phyloP scores from a whole-genome alignment of 345 rosid genomes.

The Schrenkiella parvula region DNA sequence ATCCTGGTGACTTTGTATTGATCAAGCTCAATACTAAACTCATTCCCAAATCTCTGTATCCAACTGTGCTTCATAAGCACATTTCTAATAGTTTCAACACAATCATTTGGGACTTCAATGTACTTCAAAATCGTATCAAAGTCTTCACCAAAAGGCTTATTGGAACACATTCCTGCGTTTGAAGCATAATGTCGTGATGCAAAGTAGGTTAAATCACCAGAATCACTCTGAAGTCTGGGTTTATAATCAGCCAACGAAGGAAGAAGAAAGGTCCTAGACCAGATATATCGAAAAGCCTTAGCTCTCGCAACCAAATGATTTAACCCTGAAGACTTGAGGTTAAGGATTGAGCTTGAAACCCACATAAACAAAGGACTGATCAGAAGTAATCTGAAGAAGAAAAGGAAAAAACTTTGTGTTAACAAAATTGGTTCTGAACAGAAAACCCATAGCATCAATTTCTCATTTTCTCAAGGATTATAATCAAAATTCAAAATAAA shows the following conservation, averaged over 20 bases:
- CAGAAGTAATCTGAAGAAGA: conserved; percentile 12
- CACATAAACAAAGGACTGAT: conserved; percentile 24
- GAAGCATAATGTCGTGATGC: background rate
- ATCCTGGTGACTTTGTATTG: conserved; percentile 26
- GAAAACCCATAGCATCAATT: background rate
- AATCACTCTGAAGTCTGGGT: background rate
- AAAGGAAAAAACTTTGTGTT: background rate
- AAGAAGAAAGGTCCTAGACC: conserved; percentile 1
- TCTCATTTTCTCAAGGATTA: background rate
- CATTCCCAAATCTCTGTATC: conserved; percentile 14
- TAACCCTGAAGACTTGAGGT: conserved; percentile 17
- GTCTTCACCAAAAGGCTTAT: conserved; percentile 23
- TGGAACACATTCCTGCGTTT: background rate
- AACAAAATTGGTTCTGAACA: background rate
- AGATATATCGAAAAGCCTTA: conserved; percentile 14
- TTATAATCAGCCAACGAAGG: background rate
- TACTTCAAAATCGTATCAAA: conserved; percentile 3
- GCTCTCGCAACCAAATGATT: conserved; percentile 10
- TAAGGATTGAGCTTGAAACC: conserved; percentile 25
- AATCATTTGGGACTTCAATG: background rate
- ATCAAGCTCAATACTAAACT: conserved; percentile 26
- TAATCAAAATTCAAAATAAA: background rate
- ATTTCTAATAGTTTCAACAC: conserved; percentile 24
- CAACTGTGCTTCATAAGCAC: conserved; percentile 31
- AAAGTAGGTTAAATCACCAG: background rate